These are phyloP conservation scores for Carex scoparia DNA, from an alignment of 176 grass and related monocot genomes.

Conservation along the genomic window DNA sequence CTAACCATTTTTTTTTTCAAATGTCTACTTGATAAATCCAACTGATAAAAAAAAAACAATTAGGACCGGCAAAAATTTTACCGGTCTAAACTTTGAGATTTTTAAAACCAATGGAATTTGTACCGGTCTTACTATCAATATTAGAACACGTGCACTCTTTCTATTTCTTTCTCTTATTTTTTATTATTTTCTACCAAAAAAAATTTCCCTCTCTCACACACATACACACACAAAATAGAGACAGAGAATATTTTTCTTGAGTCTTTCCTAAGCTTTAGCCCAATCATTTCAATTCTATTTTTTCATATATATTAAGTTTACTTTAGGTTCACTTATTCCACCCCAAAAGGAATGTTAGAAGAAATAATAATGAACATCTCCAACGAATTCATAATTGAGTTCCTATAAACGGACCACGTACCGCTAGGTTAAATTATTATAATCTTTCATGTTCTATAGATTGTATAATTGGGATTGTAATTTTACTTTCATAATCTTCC, in stretches of 20 bases:
- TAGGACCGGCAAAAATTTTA: no score
- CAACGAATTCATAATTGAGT: slow-evolving; percentile 1
- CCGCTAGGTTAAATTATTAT: neutral
- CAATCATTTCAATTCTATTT: slow-evolving; percentile 20
- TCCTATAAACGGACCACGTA: neutral
- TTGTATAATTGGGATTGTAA: neutral
- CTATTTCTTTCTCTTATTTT: no score
- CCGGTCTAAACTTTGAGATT: no score
- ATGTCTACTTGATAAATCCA: no score
- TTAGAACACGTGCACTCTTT: no score
- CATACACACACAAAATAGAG: neutral
- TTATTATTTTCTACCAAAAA: no score
- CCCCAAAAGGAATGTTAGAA: slow-evolving; percentile 19
- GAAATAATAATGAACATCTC: slow-evolving; percentile 6
- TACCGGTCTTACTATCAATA: no score
- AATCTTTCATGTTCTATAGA: neutral
- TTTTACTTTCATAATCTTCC: neutral
- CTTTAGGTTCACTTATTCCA: slow-evolving; percentile 33
- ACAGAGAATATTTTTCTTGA: neutral
- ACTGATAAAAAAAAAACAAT: no score
- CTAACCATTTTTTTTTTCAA: no score
- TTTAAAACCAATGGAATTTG: no score
- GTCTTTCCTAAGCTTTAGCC: slow-evolving; percentile 14
- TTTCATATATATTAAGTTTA: slow-evolving; percentile 8
- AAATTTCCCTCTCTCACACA: neutral